Evolutionary conservation across 2,329 filamentous ascomycete species (phyloP), one percentile per base, ranked within the genome.

Genomic region (Biscogniauxia mediterranea): DNA sequence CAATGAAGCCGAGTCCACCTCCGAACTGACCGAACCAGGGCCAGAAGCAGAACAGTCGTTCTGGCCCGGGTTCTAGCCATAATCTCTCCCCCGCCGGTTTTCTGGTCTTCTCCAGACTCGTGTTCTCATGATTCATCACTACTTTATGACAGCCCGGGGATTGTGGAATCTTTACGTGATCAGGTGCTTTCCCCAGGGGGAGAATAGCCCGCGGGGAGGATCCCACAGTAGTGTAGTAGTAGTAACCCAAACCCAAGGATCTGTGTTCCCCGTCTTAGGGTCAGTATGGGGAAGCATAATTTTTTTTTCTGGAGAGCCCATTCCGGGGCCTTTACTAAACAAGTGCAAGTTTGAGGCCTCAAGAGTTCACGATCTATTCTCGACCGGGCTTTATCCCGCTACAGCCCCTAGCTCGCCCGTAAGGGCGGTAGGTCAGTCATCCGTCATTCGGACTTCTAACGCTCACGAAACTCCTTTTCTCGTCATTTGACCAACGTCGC

Each of bases 1-100:
- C 64, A 69, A 69, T 67, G 60, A 60, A 62, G 65, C 66, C 68
- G 68, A 67, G 21, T 54, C 49, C 59, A 63, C 64, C 66, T 19
- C 51, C 56, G 56, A 58, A 42, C 4, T 32, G n/a, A 15, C 21
- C 21, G n/a, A 25, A 9, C 23, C 23, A 54, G 60, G 66, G 60
- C 61, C 42, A 60, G 54, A 53, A 58, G 54, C 62, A 61, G 50
- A 28, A 15, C 20, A 32, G 52, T 20, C 32, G 21, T 60, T 53
- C 19, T 49, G 49, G 51, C 2, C 50, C 21, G 38, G 50, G 21
- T 23, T 25, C 55, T 8, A 57, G 17, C 46, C 17, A 28, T 38
- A 11, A 28, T 49, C 6, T 20, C 17, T 55, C 55, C 13, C 19
- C 53, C 53, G 51, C 50, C 5, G 50, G 20, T 23, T 55, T 57